Conservation (phyloP, 495 filamentous ascomycete species). For the Cercophora scortea region DNA sequence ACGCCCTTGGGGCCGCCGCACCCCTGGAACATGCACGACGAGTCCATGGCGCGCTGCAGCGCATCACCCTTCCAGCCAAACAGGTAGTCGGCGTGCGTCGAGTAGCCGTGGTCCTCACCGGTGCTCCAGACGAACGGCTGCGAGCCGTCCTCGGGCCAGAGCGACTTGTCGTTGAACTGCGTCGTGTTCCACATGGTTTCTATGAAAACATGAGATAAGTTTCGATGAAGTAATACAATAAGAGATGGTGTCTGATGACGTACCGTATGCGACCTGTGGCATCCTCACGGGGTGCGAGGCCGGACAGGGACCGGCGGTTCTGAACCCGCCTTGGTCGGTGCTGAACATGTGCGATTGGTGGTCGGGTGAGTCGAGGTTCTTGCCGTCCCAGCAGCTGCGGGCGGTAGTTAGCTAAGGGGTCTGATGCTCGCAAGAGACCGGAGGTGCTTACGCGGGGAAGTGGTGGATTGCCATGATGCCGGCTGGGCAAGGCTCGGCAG, state of each 20-base stretch:
- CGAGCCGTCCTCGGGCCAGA: background rate
- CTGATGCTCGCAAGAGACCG: background rate
- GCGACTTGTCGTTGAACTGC: background rate
- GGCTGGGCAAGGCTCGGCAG: constrained; percentile 33
- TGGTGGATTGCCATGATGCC: constrained; percentile 45
- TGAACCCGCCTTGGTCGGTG: background rate
- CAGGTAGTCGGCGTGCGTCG: background rate
- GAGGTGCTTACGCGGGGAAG: constrained; percentile 32
- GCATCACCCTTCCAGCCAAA: background rate
- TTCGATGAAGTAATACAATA: too few relatives aligned
- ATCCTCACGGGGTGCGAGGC: background rate
- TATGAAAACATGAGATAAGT: too few relatives aligned
- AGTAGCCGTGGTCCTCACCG: background rate
- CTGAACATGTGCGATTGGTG: constrained; percentile 41
- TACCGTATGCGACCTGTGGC: background rate
- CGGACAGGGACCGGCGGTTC: background rate
- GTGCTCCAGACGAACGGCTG: background rate
- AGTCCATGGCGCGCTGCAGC: background rate
- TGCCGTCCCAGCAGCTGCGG: constrained; percentile 44
- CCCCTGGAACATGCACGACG: background rate
- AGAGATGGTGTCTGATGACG: too few relatives aligned
- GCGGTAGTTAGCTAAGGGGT: background rate
- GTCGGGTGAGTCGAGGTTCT: constrained; percentile 28
- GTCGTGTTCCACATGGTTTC: background rate
- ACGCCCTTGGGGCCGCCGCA: background rate